Evolutionary conservation across 495 filamentous ascomycete genomes (phyloP).

Genomic region (Rhizodiscina lignyota): DNA sequence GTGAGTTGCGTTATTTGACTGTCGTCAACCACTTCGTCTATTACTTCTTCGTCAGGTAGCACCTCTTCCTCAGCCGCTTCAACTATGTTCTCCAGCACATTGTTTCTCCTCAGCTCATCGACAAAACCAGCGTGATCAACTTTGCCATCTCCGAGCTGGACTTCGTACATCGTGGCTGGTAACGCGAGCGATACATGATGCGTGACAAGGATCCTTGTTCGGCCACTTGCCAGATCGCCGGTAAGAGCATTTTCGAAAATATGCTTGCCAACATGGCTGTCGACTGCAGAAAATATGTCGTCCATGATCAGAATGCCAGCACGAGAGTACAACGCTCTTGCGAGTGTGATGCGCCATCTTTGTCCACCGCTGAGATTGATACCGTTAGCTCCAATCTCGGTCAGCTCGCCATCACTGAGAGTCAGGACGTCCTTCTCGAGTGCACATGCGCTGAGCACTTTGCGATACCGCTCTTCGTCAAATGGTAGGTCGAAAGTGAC

Average conservation of each 20-base stretch:
- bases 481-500: slow-evolving; percentile 38
- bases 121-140: slow-evolving; percentile 43
- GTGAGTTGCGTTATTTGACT: neutral
- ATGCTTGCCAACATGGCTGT: slow-evolving; percentile 59
- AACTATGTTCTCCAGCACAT: slow-evolving; percentile 40
- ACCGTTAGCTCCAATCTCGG: slow-evolving; percentile 58
- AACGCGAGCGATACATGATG: slow-evolving; percentile 64
- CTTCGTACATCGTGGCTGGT: slow-evolving; percentile 44
- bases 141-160: slow-evolving; percentile 50
- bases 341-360: slow-evolving; percentile 66
- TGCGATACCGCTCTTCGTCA: slow-evolving; percentile 28
- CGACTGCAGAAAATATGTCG: slow-evolving; percentile 62
- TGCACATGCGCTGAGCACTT: slow-evolving; percentile 45
- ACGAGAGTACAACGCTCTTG: slow-evolving; percentile 62
- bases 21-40: slow-evolving; percentile 15
- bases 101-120: slow-evolving; percentile 37
- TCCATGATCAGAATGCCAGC: slow-evolving; percentile 67
- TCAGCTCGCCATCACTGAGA: slow-evolving; percentile 49
- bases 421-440: slow-evolving; percentile 44
- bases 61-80: slow-evolving; percentile 28
- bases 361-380: slow-evolving; percentile 77
- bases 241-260: slow-evolving; percentile 60
- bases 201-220: slow-evolving; percentile 67
- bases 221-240: slow-evolving; percentile 46
- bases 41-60: slow-evolving; percentile 11